A percentile compares a stretch with the other conserved stretches of the same genome.
Evolutionary conservation across 768 basidiomycete species (phyloP).

Genomic region (Tephrocybe sp.): DNA sequence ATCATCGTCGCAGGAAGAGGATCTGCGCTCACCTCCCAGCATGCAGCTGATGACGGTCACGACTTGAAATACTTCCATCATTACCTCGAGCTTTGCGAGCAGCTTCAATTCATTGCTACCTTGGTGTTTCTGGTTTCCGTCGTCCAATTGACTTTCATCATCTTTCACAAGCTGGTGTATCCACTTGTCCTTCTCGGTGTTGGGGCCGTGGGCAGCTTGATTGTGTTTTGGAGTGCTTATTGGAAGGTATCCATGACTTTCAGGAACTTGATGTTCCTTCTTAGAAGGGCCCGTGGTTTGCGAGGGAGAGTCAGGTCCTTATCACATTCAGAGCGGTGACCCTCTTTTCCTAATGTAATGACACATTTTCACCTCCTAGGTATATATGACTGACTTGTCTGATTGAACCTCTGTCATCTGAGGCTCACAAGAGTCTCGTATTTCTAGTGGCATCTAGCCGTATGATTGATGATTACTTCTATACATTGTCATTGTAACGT

Average conservation of each 20-base stretch:
- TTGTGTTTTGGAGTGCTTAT: slow-evolving; percentile 28
- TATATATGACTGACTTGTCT: no score
- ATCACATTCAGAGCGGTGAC: not conserved
- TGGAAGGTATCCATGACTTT: slow-evolving; percentile 31
- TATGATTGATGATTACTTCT: no score
- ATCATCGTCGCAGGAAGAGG: slow-evolving; percentile 30
- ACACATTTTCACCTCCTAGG: no score
- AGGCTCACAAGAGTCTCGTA: no score
- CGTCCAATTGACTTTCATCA: slow-evolving; percentile 26
- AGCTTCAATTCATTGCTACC: slow-evolving; percentile 31
- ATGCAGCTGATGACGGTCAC: slow-evolving; percentile 9
- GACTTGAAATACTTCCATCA: slow-evolving; percentile 26
- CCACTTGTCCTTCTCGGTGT: slow-evolving; percentile 25
- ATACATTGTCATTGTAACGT: no score
- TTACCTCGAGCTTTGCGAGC: slow-evolving; percentile 29
- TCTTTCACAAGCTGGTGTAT: slow-evolving; percentile 28
- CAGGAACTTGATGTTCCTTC: slow-evolving; percentile 21
- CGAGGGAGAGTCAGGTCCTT: not conserved
- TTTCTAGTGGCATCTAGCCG: no score
- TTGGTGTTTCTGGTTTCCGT: slow-evolving; percentile 26
- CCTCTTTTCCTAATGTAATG: not conserved
- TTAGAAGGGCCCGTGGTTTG: not conserved
- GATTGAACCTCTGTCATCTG: no score
- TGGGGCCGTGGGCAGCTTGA: slow-evolving; percentile 16
- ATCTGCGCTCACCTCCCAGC: slow-evolving; percentile 24